phyloP scores from a whole-genome alignment of 2,329 filamentous ascomycete species.

The Arthrobotrys conoides region DNA sequence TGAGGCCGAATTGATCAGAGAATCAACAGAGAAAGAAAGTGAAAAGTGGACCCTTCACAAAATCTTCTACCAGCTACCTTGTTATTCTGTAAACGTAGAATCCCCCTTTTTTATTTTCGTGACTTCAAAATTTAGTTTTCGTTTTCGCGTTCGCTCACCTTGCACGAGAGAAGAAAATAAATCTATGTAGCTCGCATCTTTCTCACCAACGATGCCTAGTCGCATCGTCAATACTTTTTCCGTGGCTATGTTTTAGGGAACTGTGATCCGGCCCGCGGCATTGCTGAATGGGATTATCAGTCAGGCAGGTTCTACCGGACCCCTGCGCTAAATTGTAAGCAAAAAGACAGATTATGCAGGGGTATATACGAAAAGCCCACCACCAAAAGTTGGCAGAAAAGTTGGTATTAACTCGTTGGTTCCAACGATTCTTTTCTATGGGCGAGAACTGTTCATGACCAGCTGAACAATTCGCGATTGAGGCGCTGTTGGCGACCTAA shows the following conservation, averaged over 20 bases:
- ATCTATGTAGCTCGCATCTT: background rate
- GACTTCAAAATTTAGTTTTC: background rate
- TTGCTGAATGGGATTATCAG: constrained; percentile 10
- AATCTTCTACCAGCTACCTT: too few species aligned
- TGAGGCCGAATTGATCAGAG: constrained; percentile 19
- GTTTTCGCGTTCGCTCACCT: constrained; percentile 23
- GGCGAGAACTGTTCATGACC: background rate
- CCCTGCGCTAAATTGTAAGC: background rate
- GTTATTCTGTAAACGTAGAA: background rate
- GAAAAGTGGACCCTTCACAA: constrained; percentile 29
- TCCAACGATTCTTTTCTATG: background rate
- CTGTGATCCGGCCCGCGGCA: constrained; percentile 31
- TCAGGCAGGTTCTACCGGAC: constrained; percentile 29
- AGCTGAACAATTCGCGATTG: constrained; percentile 29
- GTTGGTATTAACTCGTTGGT: too few species aligned
- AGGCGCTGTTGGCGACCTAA: constrained; percentile 34
- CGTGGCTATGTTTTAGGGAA: constrained; percentile 40
- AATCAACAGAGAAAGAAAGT: constrained; percentile 5
- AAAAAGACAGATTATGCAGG: constrained; percentile 27
- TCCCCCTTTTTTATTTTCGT: constrained; percentile 7
- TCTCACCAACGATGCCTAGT: constrained; percentile 16
- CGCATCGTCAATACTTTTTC: constrained; percentile 1
- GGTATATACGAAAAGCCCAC: constrained; percentile 7
- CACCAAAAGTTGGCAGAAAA: background rate
- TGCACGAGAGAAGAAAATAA: background rate